Percentiles rank a stretch among this genome's conserved stretches.
Conservation (phyloP, 345 rosid genomes). For the Arabis hirsuta region DNA sequence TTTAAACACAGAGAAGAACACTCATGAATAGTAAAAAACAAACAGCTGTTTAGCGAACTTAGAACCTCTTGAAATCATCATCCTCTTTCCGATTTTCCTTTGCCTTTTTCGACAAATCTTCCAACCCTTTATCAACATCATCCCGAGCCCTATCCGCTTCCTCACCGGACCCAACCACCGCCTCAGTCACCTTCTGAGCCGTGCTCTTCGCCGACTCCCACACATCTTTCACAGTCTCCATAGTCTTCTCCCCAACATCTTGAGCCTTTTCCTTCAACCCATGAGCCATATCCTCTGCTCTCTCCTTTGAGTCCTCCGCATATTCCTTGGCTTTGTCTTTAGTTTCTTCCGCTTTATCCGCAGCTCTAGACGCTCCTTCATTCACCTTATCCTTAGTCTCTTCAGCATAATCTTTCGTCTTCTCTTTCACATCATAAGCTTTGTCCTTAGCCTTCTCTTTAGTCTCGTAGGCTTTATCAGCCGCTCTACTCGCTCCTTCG, state of each 20-base stretch:
- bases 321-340: constrained; percentile 30
- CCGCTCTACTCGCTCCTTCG: constrained; percentile 33
- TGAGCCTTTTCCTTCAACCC: constrained; percentile 43
- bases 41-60: neutral
- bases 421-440: constrained; percentile 33
- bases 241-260: constrained; percentile 43
- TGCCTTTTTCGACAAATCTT: constrained; percentile 36
- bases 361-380: constrained; percentile 18
- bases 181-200: constrained; percentile 45
- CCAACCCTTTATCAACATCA: constrained; percentile 38
- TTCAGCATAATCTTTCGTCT: constrained; percentile 26
- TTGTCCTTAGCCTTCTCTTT: constrained; percentile 33
- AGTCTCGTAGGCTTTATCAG: constrained; percentile 29
- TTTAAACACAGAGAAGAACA: neutral
- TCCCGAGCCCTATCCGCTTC: constrained; percentile 31
- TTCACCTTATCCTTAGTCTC: constrained; percentile 22
- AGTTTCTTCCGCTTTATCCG: constrained; percentile 1
- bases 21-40: neutral
- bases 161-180: constrained; percentile 44
- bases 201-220: constrained; percentile 42
- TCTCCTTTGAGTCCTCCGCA: constrained; percentile 35
- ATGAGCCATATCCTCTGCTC: constrained; percentile 39
- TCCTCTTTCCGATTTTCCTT: constrained; percentile 20
- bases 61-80: constrained; percentile 34
- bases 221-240: constrained; percentile 44